These are phyloP conservation scores for Seminavis robusta DNA, from an alignment of 108 stramenopile genomes.

Conservation along the genomic window DNA sequence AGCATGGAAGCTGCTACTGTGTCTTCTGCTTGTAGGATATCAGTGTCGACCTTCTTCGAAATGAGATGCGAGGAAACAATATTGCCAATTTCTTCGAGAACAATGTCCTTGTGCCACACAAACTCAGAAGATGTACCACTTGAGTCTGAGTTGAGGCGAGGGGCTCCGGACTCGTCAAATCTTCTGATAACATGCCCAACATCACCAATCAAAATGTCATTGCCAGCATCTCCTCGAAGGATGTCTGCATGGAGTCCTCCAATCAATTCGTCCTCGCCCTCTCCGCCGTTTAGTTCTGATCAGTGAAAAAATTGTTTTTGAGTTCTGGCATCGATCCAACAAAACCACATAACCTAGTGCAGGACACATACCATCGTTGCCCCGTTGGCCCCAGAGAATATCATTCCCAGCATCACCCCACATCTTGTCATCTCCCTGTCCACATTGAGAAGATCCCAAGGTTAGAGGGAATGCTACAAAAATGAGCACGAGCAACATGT, in stretches of 20 bases:
- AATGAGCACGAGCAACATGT: not conserved
- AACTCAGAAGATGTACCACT: too few species aligned
- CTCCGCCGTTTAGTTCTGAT: not conserved
- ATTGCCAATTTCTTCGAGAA: too few species aligned
- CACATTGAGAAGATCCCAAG: too few species aligned
- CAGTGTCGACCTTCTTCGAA: too few species aligned
- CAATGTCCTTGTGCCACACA: too few species aligned
- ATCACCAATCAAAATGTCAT: conserved; percentile 17
- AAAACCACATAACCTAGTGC: too few species aligned
- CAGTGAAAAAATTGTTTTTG: too few species aligned
- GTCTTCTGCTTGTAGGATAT: too few species aligned
- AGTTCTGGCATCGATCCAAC: too few species aligned
- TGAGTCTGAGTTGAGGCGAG: not conserved
- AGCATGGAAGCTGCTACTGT: too few species aligned
- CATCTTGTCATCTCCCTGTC: conserved; percentile 9
- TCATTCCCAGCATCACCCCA: conserved; percentile 19
- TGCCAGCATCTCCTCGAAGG: conserved; percentile 8
- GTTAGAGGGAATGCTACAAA: too few species aligned
- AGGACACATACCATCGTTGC: conserved; percentile 17
- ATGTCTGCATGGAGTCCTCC: conserved; percentile 10
- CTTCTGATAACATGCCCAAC: conserved; percentile 14
- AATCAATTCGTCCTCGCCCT: conserved; percentile 19
- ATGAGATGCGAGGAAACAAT: too few species aligned
- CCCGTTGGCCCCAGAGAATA: conserved; percentile 22
- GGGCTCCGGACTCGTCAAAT: conserved; percentile 2